These are phyloP conservation scores for Dalbergia cochinchinensis DNA, from an alignment of 306 rosid species.

Conservation along the genomic window DNA sequence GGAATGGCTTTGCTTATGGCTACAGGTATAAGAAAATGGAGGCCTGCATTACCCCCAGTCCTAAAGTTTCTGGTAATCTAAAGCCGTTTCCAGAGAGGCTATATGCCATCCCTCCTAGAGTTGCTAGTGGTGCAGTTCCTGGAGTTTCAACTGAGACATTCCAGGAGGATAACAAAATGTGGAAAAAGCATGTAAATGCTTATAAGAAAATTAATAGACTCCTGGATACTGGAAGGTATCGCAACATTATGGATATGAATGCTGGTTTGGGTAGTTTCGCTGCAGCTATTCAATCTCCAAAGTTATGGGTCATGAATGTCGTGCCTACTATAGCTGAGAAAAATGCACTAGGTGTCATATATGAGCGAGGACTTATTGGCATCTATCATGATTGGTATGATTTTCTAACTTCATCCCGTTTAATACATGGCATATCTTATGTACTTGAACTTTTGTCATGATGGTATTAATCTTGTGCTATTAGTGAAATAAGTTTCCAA, in stretches of 20 bases:
- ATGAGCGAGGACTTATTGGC: slow-evolving; percentile 87
- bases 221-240: slow-evolving; percentile 89
- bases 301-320: slow-evolving; percentile 96
- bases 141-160: slow-evolving; percentile 72
- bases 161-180: slow-evolving; percentile 70
- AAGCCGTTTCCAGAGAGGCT: slow-evolving; percentile 86
- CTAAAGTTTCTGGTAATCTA: slow-evolving; percentile 61
- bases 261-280: slow-evolving; percentile 96
- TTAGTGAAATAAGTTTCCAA: neutral
- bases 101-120: slow-evolving; percentile 82
- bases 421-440: slow-evolving; percentile 16
- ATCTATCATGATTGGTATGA: slow-evolving; percentile 94
- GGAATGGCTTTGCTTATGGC: slow-evolving; percentile 44
- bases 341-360: slow-evolving; percentile 74
- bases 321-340: slow-evolving; percentile 88
- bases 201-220: slow-evolving; percentile 79
- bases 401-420: slow-evolving; percentile 37
- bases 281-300: slow-evolving; percentile 80
- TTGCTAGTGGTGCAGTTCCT: slow-evolving; percentile 80
- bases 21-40: slow-evolving; percentile 94
- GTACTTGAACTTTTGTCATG: neutral
- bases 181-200: slow-evolving; percentile 91
- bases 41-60: slow-evolving; percentile 72
- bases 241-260: slow-evolving; percentile 96
- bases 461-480: neutral